These are phyloP conservation scores for Gracilaria vermiculophylla DNA, from an alignment of 23 red algal genomes.

Conservation along the genomic window DNA sequence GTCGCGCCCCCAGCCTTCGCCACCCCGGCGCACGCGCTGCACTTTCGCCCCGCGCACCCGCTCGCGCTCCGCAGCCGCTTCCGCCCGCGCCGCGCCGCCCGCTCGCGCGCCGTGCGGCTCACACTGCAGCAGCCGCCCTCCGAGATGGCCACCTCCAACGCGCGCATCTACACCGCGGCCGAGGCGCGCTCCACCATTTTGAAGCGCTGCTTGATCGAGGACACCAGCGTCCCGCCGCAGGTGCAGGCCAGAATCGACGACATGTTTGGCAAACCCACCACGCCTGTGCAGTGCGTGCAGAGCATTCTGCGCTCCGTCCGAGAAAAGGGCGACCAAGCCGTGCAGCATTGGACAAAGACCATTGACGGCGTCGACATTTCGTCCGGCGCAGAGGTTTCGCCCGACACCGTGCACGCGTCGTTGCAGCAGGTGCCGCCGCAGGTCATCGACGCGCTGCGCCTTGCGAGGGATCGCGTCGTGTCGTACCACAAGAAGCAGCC, in stretches of 20 bases:
- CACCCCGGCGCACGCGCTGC: background rate
- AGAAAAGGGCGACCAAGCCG: constrained; percentile 64
- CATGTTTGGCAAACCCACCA: constrained; percentile 71
- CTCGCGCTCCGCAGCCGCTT: background rate
- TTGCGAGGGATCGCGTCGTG: constrained; percentile 67
- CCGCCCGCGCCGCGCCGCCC: background rate
- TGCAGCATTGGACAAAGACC: constrained; percentile 59
- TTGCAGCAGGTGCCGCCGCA: constrained; percentile 3
- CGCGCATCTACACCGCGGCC: constrained; percentile 57
- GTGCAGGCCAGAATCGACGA: constrained; percentile 66
- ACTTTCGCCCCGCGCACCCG: background rate
- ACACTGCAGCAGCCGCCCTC: background rate
- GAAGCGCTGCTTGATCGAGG: constrained; percentile 69
- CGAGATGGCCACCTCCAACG: constrained; percentile 12
- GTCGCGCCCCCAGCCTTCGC: background rate
- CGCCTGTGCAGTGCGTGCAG: constrained; percentile 76
- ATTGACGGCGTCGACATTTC: constrained; percentile 79
- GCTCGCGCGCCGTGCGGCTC: background rate
- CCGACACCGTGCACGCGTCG: constrained; percentile 20
- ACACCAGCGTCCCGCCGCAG: constrained; percentile 59
- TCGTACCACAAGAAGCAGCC: constrained; percentile 82
- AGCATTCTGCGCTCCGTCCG: constrained; percentile 70
- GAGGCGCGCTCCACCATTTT: constrained; percentile 72
- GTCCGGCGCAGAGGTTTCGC: constrained; percentile 32
- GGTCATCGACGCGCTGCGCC: constrained; percentile 53